Percentiles rank a stretch among this genome's conserved stretches.
Conservation (phyloP, 768 basidiomycete species). For the Leccinum boreale region DNA sequence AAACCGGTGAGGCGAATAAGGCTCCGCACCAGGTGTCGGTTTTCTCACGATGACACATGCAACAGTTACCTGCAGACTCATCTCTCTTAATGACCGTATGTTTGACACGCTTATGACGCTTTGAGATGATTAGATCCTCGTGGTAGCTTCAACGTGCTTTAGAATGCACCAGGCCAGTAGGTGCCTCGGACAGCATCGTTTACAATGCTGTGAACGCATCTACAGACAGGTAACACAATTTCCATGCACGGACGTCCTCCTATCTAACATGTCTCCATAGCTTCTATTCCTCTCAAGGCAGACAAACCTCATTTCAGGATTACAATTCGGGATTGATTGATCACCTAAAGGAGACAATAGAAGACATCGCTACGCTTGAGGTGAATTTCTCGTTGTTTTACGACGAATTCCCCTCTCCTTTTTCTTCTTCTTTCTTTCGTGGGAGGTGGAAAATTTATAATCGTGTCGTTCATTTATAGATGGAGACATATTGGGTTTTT, state of each 20-base stretch:
- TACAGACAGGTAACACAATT: slow-evolving; percentile 62
- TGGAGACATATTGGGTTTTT: slow-evolving; percentile 82
- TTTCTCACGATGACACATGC: neutral
- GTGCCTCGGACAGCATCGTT: slow-evolving; percentile 37
- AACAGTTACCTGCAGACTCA: slow-evolving; percentile 58
- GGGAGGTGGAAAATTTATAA: neutral
- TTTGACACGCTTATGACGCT: slow-evolving; percentile 1
- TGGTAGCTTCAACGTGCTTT: slow-evolving; percentile 47
- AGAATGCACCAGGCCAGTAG: slow-evolving; percentile 41
- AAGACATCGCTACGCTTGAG: slow-evolving; percentile 66
- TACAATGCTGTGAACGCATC: slow-evolving; percentile 63
- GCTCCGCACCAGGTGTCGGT: neutral
- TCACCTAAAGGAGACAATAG: slow-evolving; percentile 45
- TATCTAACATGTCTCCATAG: slow-evolving; percentile 34
- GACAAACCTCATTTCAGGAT: slow-evolving; percentile 78
- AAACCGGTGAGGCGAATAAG: slow-evolving; percentile 46
- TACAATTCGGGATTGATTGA: slow-evolving; percentile 63
- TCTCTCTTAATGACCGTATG: slow-evolving; percentile 50
- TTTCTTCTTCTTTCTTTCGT: neutral
- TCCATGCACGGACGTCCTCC: neutral
- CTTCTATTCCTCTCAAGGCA: slow-evolving; percentile 85
- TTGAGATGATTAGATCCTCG: slow-evolving; percentile 5
- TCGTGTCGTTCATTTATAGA: slow-evolving; percentile 42
- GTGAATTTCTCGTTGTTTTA: slow-evolving; percentile 32
- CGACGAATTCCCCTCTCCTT: neutral